Evolutionary conservation across 495 filamentous ascomycete genomes (phyloP).

Genomic region (Lasiosphaeria hispida): DNA sequence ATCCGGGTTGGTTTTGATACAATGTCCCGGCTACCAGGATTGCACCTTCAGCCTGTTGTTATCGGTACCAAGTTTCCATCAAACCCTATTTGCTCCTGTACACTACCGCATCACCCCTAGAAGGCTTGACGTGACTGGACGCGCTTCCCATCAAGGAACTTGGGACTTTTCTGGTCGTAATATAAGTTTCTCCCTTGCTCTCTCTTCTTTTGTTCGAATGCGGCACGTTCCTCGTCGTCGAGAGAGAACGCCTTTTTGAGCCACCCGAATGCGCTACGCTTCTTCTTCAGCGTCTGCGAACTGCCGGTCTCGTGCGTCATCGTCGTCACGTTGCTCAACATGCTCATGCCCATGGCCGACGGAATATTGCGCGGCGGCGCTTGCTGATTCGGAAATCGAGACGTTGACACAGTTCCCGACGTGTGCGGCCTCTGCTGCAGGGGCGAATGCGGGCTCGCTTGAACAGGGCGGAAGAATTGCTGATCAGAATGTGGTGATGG

Average conservation of each 20-base stretch:
- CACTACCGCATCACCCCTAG: not conserved
- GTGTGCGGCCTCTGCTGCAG: constrained; percentile 56
- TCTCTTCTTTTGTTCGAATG: constrained; percentile 47
- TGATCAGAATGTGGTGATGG: constrained; percentile 51
- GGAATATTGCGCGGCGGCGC: constrained; percentile 41
- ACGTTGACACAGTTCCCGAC: constrained; percentile 32
- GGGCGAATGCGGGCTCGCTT: constrained; percentile 55
- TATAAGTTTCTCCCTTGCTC: constrained; percentile 41
- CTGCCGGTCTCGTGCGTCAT: constrained; percentile 28
- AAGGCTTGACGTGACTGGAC: constrained; percentile 20
- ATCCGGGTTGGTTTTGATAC: no score
- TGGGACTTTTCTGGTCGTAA: constrained; percentile 39
- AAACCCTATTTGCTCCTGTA: not conserved
- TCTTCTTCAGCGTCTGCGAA: constrained; percentile 51
- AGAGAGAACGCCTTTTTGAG: constrained; percentile 57
- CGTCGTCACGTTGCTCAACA: constrained; percentile 43
- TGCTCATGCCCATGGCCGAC: constrained; percentile 53
- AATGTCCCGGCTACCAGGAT: no score
- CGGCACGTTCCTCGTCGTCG: constrained; percentile 53
- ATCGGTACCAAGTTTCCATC: not conserved
- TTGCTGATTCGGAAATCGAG: constrained; percentile 28
- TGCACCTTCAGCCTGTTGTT: no score
- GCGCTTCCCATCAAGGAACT: constrained; percentile 46
- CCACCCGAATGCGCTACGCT: constrained; percentile 58
- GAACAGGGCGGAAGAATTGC: constrained; percentile 53